phyloP scores from a whole-genome alignment of 2,329 filamentous ascomycete species.

The Orbilia brochopaga region DNA sequence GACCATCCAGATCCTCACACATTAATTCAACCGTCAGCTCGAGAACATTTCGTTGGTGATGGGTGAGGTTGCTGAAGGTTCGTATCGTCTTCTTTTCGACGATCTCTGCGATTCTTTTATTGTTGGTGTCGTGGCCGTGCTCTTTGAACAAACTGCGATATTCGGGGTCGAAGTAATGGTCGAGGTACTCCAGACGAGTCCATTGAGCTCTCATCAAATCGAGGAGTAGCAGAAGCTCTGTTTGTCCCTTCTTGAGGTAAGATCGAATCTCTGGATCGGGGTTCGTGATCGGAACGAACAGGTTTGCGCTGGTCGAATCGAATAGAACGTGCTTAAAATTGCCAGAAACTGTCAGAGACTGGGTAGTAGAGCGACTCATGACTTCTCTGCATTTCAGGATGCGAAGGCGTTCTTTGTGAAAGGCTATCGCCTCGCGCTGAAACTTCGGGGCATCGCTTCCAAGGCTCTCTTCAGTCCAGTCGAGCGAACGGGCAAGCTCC shows the following conservation, averaged over 20 bases:
- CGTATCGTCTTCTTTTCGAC: neutral
- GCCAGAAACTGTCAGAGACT: neutral
- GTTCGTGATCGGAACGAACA: neutral
- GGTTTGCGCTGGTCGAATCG: neutral
- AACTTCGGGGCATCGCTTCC: neutral
- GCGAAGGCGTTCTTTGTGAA: constrained; percentile 13
- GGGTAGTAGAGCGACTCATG: neutral
- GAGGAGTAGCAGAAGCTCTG: constrained; percentile 5
- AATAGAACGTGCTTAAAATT: constrained; percentile 1
- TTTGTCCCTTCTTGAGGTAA: neutral
- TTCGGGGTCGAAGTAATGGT: constrained; percentile 2
- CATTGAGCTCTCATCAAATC: constrained; percentile 34
- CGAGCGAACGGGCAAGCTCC: neutral
- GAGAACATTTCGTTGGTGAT: constrained; percentile 13
- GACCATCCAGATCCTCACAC: neutral
- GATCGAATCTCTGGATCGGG: neutral
- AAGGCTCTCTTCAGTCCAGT: neutral
- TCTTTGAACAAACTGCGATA: neutral
- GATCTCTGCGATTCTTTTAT: constrained; percentile 3
- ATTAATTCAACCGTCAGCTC: constrained; percentile 1
- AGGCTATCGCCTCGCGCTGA: neutral
- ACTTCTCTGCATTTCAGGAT: neutral
- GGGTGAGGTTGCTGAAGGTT: constrained; percentile 15
- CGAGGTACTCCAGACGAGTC: constrained; percentile 9
- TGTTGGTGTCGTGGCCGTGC: neutral